Base-by-base conservation (phyloP, 192 early-diverging fungal genomes). In the Backusella morwellensis region DNA sequence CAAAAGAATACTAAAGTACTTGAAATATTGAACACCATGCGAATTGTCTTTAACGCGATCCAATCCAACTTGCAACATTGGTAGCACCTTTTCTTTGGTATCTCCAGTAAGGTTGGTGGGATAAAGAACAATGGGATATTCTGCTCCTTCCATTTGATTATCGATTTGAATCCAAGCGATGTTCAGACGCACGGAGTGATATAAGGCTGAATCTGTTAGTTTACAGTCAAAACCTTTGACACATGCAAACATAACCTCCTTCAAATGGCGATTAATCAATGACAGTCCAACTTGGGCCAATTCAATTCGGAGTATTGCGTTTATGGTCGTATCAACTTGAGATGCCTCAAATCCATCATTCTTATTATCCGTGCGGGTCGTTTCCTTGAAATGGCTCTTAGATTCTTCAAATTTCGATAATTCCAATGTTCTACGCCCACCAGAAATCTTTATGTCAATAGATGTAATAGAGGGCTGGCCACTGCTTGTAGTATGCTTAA, bases 101-200 rank as follows among this genome's bases (percentile, higher is more conserved):
- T 91, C 91, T 54, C 91, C 90, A 26, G 93, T 92, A 9, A 96
- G 79, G 38, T 93, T 90, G 1, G 95, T 96, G 29, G 98, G 98
- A 75, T 97, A 98, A 15, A 99, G 77, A 17, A 98, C 89, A 35
- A 99, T 97, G 0, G 97, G 96, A 44, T 92, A 95, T 5, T 93
- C 77, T 7, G 92, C 90, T 41, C 93, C 96, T 68, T 92, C 92
- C 6, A 98, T 83, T 82, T 99, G 97, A 85, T 98, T 99, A 82
- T 99, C 98, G 75, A 99, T 91, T 89, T 93, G 96, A 23, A 97
- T 75, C 98, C 98, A 99, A 70, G 95, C 92, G 26, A 96, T 88
- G 36, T 88, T 84, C 82, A 94, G 88, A 35, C 88, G 90, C 23
- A 93, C 66, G 12, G 93, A 92, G 83, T 94, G 93, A 81, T 94